A percentile compares a stretch with the other conserved stretches of the same genome.
Evolutionary conservation across 257 asterid species (phyloP).

Genomic region (Gynochthodes officinalis): DNA sequence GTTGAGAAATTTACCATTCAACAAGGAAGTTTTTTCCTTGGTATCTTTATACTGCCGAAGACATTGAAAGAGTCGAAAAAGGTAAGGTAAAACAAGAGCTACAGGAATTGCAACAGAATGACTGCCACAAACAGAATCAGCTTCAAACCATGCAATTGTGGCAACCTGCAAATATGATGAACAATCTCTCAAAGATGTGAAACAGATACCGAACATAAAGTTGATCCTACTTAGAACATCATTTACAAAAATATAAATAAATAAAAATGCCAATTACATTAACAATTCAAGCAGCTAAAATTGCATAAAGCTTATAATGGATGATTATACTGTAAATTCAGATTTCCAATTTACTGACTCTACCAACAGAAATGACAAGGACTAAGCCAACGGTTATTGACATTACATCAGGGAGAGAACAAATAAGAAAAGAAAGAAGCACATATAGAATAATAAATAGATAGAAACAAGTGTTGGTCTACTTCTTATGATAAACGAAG

Average conservation of each 20-base stretch:
- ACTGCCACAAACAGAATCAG: constrained; percentile 98
- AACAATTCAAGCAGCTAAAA: neutral
- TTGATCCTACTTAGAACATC: neutral
- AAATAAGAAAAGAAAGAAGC: neutral
- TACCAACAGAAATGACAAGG: neutral
- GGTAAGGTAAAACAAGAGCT: constrained; percentile 88
- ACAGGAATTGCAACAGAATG: constrained; percentile 89
- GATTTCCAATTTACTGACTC: neutral
- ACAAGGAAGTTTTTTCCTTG: constrained; percentile 70
- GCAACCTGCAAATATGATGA: constrained; percentile 70
- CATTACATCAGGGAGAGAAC: neutral
- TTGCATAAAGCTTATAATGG: neutral
- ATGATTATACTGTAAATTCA: neutral
- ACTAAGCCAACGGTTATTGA: neutral
- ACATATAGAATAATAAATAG: neutral
- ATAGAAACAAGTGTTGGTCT: neutral
- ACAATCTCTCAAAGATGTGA: constrained; percentile 24
- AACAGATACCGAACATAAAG: neutral
- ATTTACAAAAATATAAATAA: neutral
- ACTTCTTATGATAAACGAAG: neutral
- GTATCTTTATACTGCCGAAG: constrained; percentile 95
- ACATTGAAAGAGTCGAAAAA: constrained; percentile 93
- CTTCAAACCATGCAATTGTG: constrained; percentile 99
- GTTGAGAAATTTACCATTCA: constrained; percentile 59
- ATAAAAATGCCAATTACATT: neutral